Percentiles rank a stretch among this genome's conserved stretches.
Conservation (phyloP, 208 protist species). For the Novymonas esmeraldas region DNA sequence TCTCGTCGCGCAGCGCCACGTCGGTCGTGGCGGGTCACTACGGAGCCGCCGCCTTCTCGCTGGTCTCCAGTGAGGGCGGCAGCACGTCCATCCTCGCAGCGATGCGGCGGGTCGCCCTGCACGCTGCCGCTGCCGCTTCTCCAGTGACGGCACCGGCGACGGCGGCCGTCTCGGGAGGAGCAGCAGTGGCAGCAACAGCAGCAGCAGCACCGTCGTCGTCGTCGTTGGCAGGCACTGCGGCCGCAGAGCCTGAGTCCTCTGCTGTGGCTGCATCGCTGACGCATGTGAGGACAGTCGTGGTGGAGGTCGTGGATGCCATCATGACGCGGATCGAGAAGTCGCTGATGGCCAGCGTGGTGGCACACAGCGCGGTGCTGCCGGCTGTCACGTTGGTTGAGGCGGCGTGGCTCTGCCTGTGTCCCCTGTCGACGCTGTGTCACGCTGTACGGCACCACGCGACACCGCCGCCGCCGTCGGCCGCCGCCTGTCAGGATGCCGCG, state of each 20-base stretch:
- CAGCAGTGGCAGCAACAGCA: not conserved
- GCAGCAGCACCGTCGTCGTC: not conserved
- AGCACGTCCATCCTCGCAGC: constrained; percentile 9
- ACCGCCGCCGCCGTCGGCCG: too few relatives aligned
- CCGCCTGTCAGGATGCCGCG: too few relatives aligned
- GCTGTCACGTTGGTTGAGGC: constrained; percentile 25
- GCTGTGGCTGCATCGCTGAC: too few relatives aligned
- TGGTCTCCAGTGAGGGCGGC: not conserved
- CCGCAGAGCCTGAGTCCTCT: too few relatives aligned
- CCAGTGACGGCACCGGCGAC: not conserved
- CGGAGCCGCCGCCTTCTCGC: too few relatives aligned
- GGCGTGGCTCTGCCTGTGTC: constrained; percentile 22
- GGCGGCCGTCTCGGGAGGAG: not conserved
- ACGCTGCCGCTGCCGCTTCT: not conserved
- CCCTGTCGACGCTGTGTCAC: constrained; percentile 7
- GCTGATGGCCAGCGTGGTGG: constrained; percentile 13
- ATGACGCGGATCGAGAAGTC: constrained; percentile 14
- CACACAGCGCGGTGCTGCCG: constrained; percentile 4
- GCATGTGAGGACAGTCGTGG: too few relatives aligned
- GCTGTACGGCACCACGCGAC: too few relatives aligned
- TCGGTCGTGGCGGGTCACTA: not conserved
- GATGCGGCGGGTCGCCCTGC: constrained; percentile 6
- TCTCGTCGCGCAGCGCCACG: constrained; percentile 11
- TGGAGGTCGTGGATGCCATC: not conserved
- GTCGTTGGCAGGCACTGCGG: too few relatives aligned